Evolutionary conservation across 2,329 filamentous ascomycete species (phyloP).

Genomic region (Colletotrichum spaethianum): DNA sequence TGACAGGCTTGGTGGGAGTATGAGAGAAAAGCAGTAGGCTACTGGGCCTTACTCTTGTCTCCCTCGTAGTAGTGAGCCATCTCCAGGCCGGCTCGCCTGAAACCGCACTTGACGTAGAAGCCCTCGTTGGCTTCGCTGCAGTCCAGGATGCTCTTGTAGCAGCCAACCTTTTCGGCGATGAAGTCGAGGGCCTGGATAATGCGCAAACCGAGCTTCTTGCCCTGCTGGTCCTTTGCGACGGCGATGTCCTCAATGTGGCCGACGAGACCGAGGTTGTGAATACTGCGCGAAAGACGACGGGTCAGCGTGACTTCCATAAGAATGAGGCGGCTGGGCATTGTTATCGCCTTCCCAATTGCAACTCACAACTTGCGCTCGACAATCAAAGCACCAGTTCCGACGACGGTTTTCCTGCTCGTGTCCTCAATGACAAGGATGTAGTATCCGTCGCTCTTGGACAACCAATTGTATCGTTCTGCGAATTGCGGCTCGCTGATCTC

Average conservation of each 20-base stretch:
- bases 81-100: slow-evolving; percentile 90
- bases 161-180: slow-evolving; percentile 89
- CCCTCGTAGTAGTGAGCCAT: slow-evolving; percentile 95
- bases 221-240: slow-evolving; percentile 94
- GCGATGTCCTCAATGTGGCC: slow-evolving; percentile 99
- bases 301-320: slow-evolving; percentile 41
- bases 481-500: slow-evolving; percentile 84
- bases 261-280: slow-evolving; percentile 85
- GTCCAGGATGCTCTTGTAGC: slow-evolving; percentile 97
- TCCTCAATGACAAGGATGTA: slow-evolving; percentile 91
- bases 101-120: slow-evolving; percentile 98
- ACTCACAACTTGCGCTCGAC: slow-evolving; percentile 94
- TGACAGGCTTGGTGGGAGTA: neutral
- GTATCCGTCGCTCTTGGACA: slow-evolving; percentile 82
- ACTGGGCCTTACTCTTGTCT: slow-evolving; percentile 62
- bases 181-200: slow-evolving; percentile 95
- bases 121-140: slow-evolving; percentile 97
- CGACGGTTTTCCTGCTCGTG: slow-evolving; percentile 72
- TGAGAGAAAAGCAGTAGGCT: slow-evolving; percentile 18
- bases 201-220: slow-evolving; percentile 93
- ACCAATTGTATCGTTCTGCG: slow-evolving; percentile 85
- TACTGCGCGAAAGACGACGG: slow-evolving; percentile 61
- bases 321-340: neutral
- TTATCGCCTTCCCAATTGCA: neutral
- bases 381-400: slow-evolving; percentile 91